Evolutionary conservation across 441 rosid genomes (phyloP), one percentile per base, ranked within the genome.

Genomic region (Populus hybrid): DNA sequence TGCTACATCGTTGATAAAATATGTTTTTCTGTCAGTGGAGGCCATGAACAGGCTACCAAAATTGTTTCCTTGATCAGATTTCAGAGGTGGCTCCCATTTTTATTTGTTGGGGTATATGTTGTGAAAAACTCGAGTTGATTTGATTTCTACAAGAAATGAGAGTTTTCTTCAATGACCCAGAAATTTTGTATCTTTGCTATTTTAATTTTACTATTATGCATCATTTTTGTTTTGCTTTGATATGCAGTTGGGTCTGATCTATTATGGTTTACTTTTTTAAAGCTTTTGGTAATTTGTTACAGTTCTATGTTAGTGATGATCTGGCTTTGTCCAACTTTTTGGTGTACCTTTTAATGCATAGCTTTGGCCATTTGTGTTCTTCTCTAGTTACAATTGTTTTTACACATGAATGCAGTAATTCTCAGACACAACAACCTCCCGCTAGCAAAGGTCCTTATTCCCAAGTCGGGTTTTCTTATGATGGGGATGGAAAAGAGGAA

Each of bases 391-490:
- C 68, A 21, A 21, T 30, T 16, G 30, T 63, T 70, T 24, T 50
- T 21, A 18, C 40, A 26, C 34, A 78, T 46, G 70, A 84, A 36
- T 81, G 34, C 64, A 75, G 80, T 70, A 89, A 92, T 79, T 67
- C 93, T 74, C 94, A 90, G 83, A 83, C 78, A 14, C 85, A 82
- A 53, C 98, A 90, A 76, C 86, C 89, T 72, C 79, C 91, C 78
- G 87, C 88, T 30, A 91, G 75, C 86, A 96, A 89, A 85, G 97
- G 97, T 61, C 81, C 98, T 7, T 96, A 96, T 78, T 94, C 99
- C 14, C 95, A 94, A 86, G 98, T 96, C 74, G 98, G 92, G 6
- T 96, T 92, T 84, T 96, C 96, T 42, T 96, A 96, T 84, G 90
- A 84, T 79, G 96, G 89, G 23, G 88, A 79, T 74, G 90, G 86